These are phyloP conservation scores for Tranzscheliella williamsii DNA, from an alignment of 1,284 basidiomycete genomes.

Conservation along the genomic window DNA sequence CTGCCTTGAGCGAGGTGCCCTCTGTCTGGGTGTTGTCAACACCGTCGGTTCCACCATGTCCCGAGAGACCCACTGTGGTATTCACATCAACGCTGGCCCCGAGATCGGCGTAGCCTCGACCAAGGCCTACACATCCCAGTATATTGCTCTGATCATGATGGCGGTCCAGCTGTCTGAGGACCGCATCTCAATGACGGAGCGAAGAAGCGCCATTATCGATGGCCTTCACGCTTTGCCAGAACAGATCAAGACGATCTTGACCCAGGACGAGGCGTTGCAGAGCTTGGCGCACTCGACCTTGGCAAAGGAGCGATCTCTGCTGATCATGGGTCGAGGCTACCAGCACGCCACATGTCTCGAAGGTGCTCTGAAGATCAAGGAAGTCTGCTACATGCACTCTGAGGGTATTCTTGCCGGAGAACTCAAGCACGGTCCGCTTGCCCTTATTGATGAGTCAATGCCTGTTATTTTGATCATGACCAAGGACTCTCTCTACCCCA, in stretches of 20 bases:
- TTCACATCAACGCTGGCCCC: conserved; percentile 99
- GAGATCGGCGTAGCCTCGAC: conserved; percentile 99
- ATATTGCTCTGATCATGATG: conserved; percentile 97
- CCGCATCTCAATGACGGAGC: conserved; percentile 85
- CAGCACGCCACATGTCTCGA: conserved; percentile 97
- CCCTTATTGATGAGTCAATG: conserved; percentile 97
- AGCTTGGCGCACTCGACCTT: conserved; percentile 78
- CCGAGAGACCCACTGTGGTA: conserved; percentile 97
- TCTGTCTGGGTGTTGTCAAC: conserved; percentile 94
- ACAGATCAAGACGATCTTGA: conserved; percentile 86
- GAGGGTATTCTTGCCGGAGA: conserved; percentile 88
- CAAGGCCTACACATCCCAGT: conserved; percentile 99
- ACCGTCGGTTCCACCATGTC: conserved; percentile 98
- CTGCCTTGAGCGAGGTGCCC: conserved; percentile 92
- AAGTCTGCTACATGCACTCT: conserved; percentile 70
- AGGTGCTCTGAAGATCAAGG: conserved; percentile 99
- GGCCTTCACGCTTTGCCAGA: conserved; percentile 85
- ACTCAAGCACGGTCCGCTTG: conserved; percentile 96
- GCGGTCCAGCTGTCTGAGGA: conserved; percentile 96
- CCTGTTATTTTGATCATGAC: conserved; percentile 88
- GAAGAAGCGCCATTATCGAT: conserved; percentile 90
- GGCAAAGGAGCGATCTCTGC: conserved; percentile 80
- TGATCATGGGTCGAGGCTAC: conserved; percentile 98
- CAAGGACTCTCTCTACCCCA: conserved; percentile 95
- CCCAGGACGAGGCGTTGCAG: conserved; percentile 78